These are phyloP conservation scores for Debaryomyces nepalensis DNA, from an alignment of 1,139 yeast genomes.

Conservation along the genomic window DNA sequence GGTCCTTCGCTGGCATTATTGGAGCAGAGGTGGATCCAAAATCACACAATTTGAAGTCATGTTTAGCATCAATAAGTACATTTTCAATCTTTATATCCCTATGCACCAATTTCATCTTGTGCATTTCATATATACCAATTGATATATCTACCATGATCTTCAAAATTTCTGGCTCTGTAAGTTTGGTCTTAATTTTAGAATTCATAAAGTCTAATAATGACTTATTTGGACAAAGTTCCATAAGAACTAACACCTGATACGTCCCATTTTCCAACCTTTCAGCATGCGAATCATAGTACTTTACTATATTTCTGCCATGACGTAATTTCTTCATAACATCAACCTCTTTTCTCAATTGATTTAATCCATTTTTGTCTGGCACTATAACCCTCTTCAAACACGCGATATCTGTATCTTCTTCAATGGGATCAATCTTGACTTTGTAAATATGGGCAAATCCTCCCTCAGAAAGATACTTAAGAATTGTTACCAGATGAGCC, in stretches of 20 bases:
- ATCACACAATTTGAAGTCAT: conserved; percentile 71
- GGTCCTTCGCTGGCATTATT: conserved; percentile 66
- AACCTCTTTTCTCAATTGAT: conserved; percentile 71
- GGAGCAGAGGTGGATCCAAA: conserved; percentile 74
- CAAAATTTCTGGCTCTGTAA: conserved; percentile 64
- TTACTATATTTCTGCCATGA: conserved; percentile 61
- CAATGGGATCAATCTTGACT: conserved; percentile 52
- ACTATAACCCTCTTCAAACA: conserved; percentile 77
- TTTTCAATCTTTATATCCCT: conserved; percentile 82
- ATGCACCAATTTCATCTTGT: conserved; percentile 63
- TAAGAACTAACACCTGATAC: conserved; percentile 74
- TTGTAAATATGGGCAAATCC: conserved; percentile 64
- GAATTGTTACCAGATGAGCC: conserved; percentile 41
- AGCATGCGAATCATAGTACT: conserved; percentile 79
- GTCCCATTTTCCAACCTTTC: conserved; percentile 58
- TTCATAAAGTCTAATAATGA: conserved; percentile 79
- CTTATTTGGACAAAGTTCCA: conserved; percentile 79
- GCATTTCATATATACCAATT: conserved; percentile 76
- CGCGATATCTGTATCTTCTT: conserved; percentile 48
- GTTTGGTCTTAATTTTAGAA: conserved; percentile 63
- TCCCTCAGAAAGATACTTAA: conserved; percentile 50
- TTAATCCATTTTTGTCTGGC: conserved; percentile 69
- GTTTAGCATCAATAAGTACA: conserved; percentile 62
- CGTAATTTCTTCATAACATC: conserved; percentile 77
- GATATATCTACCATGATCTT: conserved; percentile 70